Conservation (phyloP, 2,329 filamentous ascomycete genomes). For the Hypoxylon sp. region DNA sequence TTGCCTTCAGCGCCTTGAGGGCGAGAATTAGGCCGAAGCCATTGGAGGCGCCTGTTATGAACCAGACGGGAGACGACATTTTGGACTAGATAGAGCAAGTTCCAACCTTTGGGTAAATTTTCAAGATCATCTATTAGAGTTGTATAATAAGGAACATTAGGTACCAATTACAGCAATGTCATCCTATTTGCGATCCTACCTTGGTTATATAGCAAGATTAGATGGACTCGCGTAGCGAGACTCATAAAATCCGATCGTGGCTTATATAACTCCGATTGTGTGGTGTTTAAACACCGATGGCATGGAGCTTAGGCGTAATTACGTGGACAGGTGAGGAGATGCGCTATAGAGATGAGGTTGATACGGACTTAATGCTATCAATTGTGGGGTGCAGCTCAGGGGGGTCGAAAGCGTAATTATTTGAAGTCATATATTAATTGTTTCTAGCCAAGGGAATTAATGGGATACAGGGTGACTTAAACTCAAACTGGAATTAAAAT, state of each 20-base stretch:
- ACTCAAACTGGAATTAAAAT: too few relatives aligned
- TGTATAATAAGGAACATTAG: too few relatives aligned
- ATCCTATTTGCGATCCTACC: background rate
- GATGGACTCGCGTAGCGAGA: background rate
- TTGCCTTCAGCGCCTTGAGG: constrained; percentile 49
- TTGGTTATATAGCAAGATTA: background rate
- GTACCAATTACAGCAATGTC: too few relatives aligned
- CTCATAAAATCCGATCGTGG: constrained; percentile 16
- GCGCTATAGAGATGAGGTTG: background rate
- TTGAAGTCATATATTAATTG: background rate
- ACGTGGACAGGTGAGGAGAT: background rate
- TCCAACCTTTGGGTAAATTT: too few relatives aligned
- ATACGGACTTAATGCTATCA: background rate
- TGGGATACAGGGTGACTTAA: too few relatives aligned
- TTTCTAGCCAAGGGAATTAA: too few relatives aligned
- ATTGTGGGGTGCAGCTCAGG: constrained; percentile 1
- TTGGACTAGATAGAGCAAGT: constrained; percentile 24
- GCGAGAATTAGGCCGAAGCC: constrained; percentile 52
- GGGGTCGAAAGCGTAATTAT: background rate
- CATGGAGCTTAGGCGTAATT: constrained; percentile 25
- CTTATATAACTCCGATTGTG: constrained; percentile 37
- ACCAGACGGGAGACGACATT: constrained; percentile 48
- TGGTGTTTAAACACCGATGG: constrained; percentile 25
- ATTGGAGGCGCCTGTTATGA: constrained; percentile 55
- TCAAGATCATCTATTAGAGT: too few relatives aligned